Base-by-base conservation (phyloP, 352 stramenopile genomes). In the Phytopythium aichiense region DNA sequence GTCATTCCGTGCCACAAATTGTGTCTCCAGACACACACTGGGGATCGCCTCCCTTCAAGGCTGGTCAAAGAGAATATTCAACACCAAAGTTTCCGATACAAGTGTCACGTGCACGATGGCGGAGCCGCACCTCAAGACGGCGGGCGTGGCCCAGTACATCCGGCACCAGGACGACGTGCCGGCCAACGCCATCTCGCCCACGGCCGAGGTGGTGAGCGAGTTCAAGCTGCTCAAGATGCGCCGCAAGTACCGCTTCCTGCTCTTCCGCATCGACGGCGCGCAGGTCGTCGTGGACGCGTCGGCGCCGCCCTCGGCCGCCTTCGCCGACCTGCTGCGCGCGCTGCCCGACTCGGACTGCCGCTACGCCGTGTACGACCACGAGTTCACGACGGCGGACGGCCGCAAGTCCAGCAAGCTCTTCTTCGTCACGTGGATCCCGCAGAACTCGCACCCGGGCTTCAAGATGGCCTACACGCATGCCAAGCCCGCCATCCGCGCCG, bases 161-260 rank as follows among this genome's bases (percentile, higher is more conserved):
- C 83, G 80, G 55, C 79, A 91, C 65, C 79, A 90, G 58, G 79
- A 89, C 22, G 87, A 91, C 60, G 79, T 91, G 15, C 73, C 81
- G 1, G 76, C 80, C 28, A 88, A 79, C 60, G 76, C 87, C 42
- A 93, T 95, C 65, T 71, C 77, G 7, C 87, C 83, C 35, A 82
- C 81, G 0, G 73, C 75, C 2, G 74, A 79, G 8, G 81, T 91
- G 31, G 52, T 77, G 50, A 62, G 68, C 9, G 83, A 90, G 62
- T 96, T 95, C 66, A 88, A 91, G 67, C 80, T 88, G 68, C 81
- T 96, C 66, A 96, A 96, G 73, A 93, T 96, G 82, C 78, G 83
- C 5, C 84, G 88, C 69, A 88, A 92, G 67, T 84, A 92, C 66
- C 88, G 88, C 68, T 96, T 78, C 60, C 71, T 95, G 53, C 60